A percentile compares a stretch with the other conserved stretches of the same genome.
phyloP scores from a whole-genome alignment of 2,329 filamentous ascomycete species.

The Epichloe brachyelytri region DNA sequence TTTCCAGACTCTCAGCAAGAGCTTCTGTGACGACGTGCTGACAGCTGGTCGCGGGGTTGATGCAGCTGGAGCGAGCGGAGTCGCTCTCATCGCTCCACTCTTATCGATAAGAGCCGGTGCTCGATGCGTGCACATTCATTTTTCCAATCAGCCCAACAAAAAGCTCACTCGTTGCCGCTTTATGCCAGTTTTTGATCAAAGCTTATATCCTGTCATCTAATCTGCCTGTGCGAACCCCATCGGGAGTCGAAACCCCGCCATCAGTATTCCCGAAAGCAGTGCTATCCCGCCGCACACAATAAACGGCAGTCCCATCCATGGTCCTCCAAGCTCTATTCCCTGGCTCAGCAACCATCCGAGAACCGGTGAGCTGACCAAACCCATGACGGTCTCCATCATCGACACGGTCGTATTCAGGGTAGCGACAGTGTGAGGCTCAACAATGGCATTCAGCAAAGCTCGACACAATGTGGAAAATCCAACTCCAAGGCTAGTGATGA shows the following conservation, averaged over 20 bases:
- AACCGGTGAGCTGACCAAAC: conserved; percentile 31
- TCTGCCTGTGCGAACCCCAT: conserved; percentile 8
- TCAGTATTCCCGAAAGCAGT: conserved; percentile 14
- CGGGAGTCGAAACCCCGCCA: conserved; percentile 19
- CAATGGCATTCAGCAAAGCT: conserved; percentile 37
- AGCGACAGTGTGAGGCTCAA: conserved; percentile 40
- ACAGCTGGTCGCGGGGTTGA: not conserved
- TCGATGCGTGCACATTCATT: not conserved
- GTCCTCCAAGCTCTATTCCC: conserved; percentile 32
- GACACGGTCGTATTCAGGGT: conserved; percentile 39
- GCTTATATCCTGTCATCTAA: not conserved
- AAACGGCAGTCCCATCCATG: conserved; percentile 38
- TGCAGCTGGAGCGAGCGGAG: not conserved
- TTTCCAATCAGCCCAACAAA: too few relatives aligned
- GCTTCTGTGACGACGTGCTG: not conserved
- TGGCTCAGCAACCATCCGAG: conserved; percentile 32
- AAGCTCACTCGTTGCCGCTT: too few relatives aligned
- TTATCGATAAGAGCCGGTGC: not conserved
- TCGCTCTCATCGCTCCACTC: not conserved
- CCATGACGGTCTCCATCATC: conserved; percentile 35
- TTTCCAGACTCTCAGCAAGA: not conserved
- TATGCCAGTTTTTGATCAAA: too few relatives aligned
- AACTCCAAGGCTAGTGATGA: conserved; percentile 31
- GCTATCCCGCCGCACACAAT: conserved; percentile 24
- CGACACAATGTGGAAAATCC: conserved; percentile 32